phyloP scores from a whole-genome alignment of 306 rosid species.

The Oxytropis ochrocephala region DNA sequence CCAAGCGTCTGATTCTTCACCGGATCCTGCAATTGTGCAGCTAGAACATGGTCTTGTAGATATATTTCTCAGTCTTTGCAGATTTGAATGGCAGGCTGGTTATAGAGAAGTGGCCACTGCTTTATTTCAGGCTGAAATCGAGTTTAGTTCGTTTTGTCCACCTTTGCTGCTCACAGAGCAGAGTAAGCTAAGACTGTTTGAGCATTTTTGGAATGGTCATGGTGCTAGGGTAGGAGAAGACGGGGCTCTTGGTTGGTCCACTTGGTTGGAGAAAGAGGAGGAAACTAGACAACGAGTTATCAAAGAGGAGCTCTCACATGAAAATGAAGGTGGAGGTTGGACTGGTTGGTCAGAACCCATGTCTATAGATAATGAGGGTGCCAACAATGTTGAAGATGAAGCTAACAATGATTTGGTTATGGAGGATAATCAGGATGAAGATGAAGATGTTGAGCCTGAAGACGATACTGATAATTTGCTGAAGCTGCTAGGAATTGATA shows the following conservation, averaged over 20 bases:
- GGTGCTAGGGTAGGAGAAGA: conserved; percentile 95
- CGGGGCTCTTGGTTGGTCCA: conserved; percentile 85
- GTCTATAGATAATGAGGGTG: conserved; percentile 36
- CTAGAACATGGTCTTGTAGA: conserved; percentile 91
- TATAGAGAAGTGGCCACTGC: conserved; percentile 85
- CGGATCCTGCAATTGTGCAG: conserved; percentile 54
- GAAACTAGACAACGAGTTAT: conserved; percentile 67
- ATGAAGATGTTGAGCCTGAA: conserved; percentile 47
- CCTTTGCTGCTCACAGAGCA: conserved; percentile 72
- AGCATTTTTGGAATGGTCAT: conserved; percentile 76
- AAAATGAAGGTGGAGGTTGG: conserved; percentile 79
- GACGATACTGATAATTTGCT: conserved; percentile 78
- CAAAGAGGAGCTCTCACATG: conserved; percentile 50
- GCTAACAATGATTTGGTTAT: conserved; percentile 29
- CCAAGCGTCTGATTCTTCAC: conserved; percentile 36
- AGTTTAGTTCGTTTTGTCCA: conserved; percentile 87
- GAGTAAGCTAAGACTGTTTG: conserved; percentile 73
- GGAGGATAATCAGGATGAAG: conserved; percentile 50
- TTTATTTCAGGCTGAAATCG: conserved; percentile 94
- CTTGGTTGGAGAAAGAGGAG: conserved; percentile 94
- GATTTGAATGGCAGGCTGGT: conserved; percentile 96
- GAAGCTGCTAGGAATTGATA: conserved; percentile 77
- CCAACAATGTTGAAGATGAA: conserved; percentile 27
- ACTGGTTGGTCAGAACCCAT: conserved; percentile 94
- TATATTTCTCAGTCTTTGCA: conserved; percentile 77